Evolutionary conservation across 164 flowering plant species (phyloP).

Genomic region (Magnolia changhungtana): DNA sequence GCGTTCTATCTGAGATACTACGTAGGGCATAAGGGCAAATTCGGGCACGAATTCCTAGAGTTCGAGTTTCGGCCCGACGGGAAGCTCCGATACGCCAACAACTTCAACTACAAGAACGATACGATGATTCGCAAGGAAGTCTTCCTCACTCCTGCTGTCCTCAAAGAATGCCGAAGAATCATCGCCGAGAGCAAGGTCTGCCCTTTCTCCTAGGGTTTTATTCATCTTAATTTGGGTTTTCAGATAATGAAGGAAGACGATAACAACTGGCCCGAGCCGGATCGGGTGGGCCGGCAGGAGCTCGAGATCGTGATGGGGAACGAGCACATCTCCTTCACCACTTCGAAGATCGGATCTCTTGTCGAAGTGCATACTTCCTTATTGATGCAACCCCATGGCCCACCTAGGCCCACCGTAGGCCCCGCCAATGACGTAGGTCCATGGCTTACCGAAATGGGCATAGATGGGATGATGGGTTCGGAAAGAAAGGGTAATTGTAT

Average conservation of each 20-base stretch:
- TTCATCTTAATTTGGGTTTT: slow-evolving; percentile 2
- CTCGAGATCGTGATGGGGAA: slow-evolving; percentile 98
- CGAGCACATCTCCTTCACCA: slow-evolving; percentile 94
- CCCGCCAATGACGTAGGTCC: too few species aligned
- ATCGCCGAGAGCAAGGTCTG: slow-evolving; percentile 81
- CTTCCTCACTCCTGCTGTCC: slow-evolving; percentile 79
- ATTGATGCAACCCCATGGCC: too few species aligned
- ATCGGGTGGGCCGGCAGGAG: slow-evolving; percentile 87
- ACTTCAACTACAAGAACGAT: slow-evolving; percentile 97
- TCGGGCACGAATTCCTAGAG: slow-evolving; percentile 93
- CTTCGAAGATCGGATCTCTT: slow-evolving; percentile 89
- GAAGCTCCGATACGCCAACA: slow-evolving; percentile 91
- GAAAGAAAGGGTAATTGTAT: too few species aligned
- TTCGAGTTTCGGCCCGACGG: slow-evolving; percentile 94
- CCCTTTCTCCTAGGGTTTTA: neutral
- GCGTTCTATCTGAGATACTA: slow-evolving; percentile 81
- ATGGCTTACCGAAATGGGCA: too few species aligned
- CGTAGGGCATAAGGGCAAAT: slow-evolving; percentile 93
- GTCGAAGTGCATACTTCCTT: slow-evolving; percentile 29
- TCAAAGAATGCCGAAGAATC: slow-evolving; percentile 84
- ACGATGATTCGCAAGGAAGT: slow-evolving; percentile 96
- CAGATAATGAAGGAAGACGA: slow-evolving; percentile 98
- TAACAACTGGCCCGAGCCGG: slow-evolving; percentile 93
- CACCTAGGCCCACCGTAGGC: too few species aligned
- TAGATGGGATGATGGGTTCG: too few species aligned